phyloP scores from a whole-genome alignment of 2,329 filamentous ascomycete species.

The Dothideomycetes sp. region DNA sequence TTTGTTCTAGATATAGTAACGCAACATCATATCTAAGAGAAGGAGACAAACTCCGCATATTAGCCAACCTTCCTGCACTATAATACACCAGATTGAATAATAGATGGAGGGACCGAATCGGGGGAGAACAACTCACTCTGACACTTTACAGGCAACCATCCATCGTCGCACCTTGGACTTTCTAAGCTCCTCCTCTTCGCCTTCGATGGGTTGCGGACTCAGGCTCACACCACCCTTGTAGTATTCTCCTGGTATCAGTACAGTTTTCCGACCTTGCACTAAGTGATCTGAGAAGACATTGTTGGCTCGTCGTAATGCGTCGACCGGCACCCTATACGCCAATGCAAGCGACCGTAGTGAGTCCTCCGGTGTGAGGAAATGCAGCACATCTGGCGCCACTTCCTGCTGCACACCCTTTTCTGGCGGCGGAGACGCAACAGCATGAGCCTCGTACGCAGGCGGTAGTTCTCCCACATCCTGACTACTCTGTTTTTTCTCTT shows the following conservation, averaged over 20 bases:
- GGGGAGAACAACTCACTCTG: slow-evolving; percentile 46
- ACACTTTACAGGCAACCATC: slow-evolving; percentile 69
- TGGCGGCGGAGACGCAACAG: slow-evolving; percentile 14
- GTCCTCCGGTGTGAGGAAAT: slow-evolving; percentile 65
- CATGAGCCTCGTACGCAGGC: slow-evolving; percentile 33
- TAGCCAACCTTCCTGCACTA: too few relatives aligned
- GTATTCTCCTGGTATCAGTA: slow-evolving; percentile 60
- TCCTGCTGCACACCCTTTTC: slow-evolving; percentile 23
- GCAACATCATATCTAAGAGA: slow-evolving; percentile 54
- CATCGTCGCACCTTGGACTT: slow-evolving; percentile 63
- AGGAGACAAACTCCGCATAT: slow-evolving; percentile 25
- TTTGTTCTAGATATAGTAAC: slow-evolving; percentile 61
- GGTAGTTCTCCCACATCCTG: slow-evolving; percentile 23
- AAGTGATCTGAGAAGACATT: slow-evolving; percentile 62
- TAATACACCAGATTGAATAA: neutral
- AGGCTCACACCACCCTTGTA: slow-evolving; percentile 58
- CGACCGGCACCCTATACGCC: slow-evolving; percentile 56
- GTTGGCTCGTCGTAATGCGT: slow-evolving; percentile 54
- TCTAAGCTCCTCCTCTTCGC: slow-evolving; percentile 60
- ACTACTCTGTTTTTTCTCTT: slow-evolving; percentile 11
- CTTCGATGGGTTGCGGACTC: slow-evolving; percentile 59
- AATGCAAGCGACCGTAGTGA: slow-evolving; percentile 58
- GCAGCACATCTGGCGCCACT: slow-evolving; percentile 53
- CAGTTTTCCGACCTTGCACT: slow-evolving; percentile 54
- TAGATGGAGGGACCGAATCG: neutral